A percentile compares a stretch with the other conserved stretches of the same genome.
phyloP scores from a whole-genome alignment of 2,329 filamentous ascomycete species.

The Tolypocladium guangdongense region DNA sequence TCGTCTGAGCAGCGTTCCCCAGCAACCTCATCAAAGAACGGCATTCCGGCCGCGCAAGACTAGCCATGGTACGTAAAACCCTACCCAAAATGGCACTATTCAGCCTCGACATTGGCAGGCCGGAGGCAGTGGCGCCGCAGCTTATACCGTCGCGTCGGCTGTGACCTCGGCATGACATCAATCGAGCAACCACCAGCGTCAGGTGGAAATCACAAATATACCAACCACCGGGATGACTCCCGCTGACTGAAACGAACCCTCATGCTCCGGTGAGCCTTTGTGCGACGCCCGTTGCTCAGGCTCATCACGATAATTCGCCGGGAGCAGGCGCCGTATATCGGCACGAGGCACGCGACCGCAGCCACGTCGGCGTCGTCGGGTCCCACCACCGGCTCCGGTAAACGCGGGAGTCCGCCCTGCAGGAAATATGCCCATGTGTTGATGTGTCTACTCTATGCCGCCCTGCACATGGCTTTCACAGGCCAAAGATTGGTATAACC shows the following conservation, averaged over 20 bases:
- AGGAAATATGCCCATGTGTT: background rate
- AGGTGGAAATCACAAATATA: background rate
- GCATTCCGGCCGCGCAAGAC: background rate
- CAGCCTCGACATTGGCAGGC: background rate
- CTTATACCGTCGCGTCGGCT: background rate
- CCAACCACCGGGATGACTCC: background rate
- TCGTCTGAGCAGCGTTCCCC: background rate
- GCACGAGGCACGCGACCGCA: background rate
- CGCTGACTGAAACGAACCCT: background rate
- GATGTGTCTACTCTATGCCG: background rate
- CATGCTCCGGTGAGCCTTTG: background rate
- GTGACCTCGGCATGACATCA: constrained; percentile 7
- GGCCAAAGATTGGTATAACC: background rate
- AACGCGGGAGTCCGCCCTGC: background rate
- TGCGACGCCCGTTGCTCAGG: background rate
- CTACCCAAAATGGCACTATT: background rate
- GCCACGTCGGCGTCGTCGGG: too few relatives aligned
- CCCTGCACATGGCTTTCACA: background rate
- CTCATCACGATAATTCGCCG: constrained; percentile 2
- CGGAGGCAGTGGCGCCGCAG: background rate
- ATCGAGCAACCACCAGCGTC: background rate
- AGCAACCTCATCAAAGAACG: background rate
- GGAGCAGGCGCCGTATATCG: background rate
- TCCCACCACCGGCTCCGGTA: too few relatives aligned
- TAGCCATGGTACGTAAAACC: background rate